phyloP scores from a whole-genome alignment of 768 basidiomycete species.

The Hygrophorus pudorinus region DNA sequence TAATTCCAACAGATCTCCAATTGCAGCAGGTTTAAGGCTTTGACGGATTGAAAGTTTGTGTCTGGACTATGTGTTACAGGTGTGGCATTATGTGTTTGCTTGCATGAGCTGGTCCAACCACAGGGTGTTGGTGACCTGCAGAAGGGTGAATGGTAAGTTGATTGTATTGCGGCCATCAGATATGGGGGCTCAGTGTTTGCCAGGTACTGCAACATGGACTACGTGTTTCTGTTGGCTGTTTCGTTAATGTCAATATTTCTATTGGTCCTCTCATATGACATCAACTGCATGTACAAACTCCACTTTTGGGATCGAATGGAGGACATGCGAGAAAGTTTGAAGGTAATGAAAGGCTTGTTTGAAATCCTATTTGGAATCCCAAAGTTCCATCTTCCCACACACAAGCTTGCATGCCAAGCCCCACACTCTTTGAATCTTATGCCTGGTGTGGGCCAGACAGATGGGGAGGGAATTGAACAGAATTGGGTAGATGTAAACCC shows the following conservation, averaged over 20 bases:
- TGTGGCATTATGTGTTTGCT: constrained; percentile 6
- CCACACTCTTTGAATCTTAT: constrained; percentile 21
- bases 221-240: constrained; percentile 12
- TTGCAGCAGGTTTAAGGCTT: constrained; percentile 5
- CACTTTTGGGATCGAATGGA: constrained; percentile 13
- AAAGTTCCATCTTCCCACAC: constrained; percentile 11
- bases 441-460: too few relatives aligned
- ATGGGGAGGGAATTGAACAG: constrained; percentile 19
- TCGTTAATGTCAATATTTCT: not conserved
- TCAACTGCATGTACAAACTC: constrained; percentile 21
- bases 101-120: too few relatives aligned
- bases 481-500: constrained; percentile 6
- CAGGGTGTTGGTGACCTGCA: constrained; percentile 20
- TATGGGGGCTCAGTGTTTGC: too few relatives aligned
- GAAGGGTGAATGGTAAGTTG: constrained; percentile 21
- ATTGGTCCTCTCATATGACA: constrained; percentile 21
- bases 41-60: constrained; percentile 5
- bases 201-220: constrained; percentile 18
- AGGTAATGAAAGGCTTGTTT: constrained; percentile 25
- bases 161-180: not conserved
- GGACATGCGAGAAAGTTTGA: constrained; percentile 6
- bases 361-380: constrained; percentile 14
- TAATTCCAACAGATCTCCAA: not conserved
- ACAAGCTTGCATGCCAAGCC: constrained; percentile 10
- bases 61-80: constrained; percentile 7